A percentile compares a stretch with the other conserved stretches of the same genome.
phyloP scores from a whole-genome alignment of 1,139 yeast genomes.

The Hyphopichia pseudoburtonii region DNA sequence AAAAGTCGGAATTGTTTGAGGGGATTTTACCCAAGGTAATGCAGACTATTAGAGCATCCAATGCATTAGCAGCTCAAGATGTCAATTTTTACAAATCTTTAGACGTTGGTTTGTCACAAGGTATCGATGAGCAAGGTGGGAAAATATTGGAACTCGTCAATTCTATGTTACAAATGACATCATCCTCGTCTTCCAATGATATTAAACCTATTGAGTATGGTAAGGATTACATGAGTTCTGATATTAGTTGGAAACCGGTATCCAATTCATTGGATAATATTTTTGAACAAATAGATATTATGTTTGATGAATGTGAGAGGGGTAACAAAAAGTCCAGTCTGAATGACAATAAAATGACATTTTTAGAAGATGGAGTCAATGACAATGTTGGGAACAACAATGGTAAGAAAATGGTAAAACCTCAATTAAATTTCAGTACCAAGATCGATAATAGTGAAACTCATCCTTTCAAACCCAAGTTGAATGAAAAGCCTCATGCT shows the following conservation, averaged over 20 bases:
- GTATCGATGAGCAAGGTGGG: conserved; percentile 43
- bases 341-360: conserved; percentile 32
- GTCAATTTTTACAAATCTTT: conserved; percentile 69
- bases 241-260: conserved; percentile 59
- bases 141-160: conserved; percentile 55
- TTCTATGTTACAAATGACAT: conserved; percentile 37
- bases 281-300: conserved; percentile 69
- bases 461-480: conserved; percentile 74
- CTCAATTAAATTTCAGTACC: conserved; percentile 62
- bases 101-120: conserved; percentile 49
- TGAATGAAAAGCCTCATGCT: conserved; percentile 71
- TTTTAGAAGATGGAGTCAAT: conserved; percentile 45
- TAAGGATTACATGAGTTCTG: conserved; percentile 32
- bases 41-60: conserved; percentile 65
- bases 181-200: no score
- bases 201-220: conserved; percentile 33
- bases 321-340: conserved; percentile 8
- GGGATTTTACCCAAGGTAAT: conserved; percentile 44
- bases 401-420: conserved; percentile 56
- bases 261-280: conserved; percentile 65
- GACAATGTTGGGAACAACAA: conserved; percentile 16
- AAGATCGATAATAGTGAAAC: conserved; percentile 68
- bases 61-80: conserved; percentile 78
- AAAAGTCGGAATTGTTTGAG: no score
- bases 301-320: conserved; percentile 45